phyloP scores from a whole-genome alignment of 2,329 filamentous ascomycete genomes.

The Phaeosphaeriaceae sp. region DNA sequence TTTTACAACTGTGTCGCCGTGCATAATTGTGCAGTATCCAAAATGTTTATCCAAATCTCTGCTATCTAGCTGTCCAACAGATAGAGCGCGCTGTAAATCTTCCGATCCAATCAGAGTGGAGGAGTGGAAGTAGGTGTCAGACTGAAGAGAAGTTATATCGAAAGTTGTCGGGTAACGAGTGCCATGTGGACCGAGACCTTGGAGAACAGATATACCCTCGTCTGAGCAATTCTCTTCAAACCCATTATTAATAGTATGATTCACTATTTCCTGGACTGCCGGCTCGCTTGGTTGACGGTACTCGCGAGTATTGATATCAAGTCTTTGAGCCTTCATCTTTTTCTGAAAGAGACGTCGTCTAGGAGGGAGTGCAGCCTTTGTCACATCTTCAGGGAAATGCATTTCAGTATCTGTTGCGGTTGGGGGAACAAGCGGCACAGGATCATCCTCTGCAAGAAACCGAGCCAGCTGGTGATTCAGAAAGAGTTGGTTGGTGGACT shows the following conservation, averaged over 20 bases:
- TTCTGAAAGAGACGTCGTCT: conserved; percentile 44
- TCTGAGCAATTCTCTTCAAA: conserved; percentile 10
- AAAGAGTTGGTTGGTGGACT: conserved; percentile 10
- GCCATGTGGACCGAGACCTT: conserved; percentile 57
- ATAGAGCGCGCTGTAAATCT: conserved; percentile 56
- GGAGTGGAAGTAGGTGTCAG: conserved; percentile 62
- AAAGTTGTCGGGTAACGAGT: conserved; percentile 61
- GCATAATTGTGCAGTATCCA: conserved; percentile 48
- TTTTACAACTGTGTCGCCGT: conserved; percentile 43
- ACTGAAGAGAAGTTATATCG: conserved; percentile 56
- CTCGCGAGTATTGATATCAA: conserved; percentile 55
- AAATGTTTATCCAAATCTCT: conserved; percentile 53
- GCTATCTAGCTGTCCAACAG: conserved; percentile 1
- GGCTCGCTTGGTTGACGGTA: conserved; percentile 55
- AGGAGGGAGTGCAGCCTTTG: conserved; percentile 7
- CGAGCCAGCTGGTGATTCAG: conserved; percentile 39
- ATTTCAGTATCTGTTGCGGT: conserved; percentile 26
- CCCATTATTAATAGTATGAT: not conserved
- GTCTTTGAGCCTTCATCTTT: conserved; percentile 52
- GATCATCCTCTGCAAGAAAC: conserved; percentile 42
- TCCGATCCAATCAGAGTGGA: conserved; percentile 65
- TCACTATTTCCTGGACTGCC: conserved; percentile 22
- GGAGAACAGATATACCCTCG: conserved; percentile 20
- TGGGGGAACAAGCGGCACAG: conserved; percentile 25
- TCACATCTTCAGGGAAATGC: not conserved